Conservation (phyloP, 228 moss, liverwort and hornwort genomes). For the Sphagnum fallax region DNA sequence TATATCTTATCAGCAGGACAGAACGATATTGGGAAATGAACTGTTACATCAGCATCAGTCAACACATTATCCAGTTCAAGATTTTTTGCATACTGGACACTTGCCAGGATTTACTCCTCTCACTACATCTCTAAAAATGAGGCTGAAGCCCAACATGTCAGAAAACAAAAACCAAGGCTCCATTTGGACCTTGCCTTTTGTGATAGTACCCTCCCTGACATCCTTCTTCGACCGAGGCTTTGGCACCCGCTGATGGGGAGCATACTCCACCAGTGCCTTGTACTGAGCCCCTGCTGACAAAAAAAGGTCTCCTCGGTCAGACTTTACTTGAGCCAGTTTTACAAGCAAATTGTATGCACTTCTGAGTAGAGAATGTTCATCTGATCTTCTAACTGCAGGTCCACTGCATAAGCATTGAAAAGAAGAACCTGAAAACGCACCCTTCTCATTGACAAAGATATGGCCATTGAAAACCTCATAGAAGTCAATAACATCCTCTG, state of each 20-base stretch:
- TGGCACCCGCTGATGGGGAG: constrained; percentile 45
- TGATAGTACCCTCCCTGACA: constrained; percentile 44
- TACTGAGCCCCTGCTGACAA: constrained; percentile 31
- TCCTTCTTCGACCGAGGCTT: constrained; percentile 50
- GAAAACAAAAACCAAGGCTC: not conserved
- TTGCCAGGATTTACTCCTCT: no score
- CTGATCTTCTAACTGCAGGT: not conserved
- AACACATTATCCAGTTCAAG: no score
- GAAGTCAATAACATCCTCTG: constrained; percentile 44
- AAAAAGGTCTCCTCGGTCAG: not conserved
- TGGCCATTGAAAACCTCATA: constrained; percentile 27
- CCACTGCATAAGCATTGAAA: not conserved
- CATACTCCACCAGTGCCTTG: constrained; percentile 45
- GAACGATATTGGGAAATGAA: no score
- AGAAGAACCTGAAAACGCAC: not conserved
- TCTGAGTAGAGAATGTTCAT: not conserved
- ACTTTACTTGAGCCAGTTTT: not conserved
- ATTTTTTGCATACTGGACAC: no score
- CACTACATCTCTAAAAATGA: no score
- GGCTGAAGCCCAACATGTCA: no score
- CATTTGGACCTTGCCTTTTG: constrained; percentile 17
- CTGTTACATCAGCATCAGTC: no score
- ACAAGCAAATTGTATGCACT: not conserved
- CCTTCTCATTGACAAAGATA: not conserved
- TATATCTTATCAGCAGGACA: no score